Base-by-base conservation (phyloP, 306 rosid genomes). In the Glycine latifolia region DNA sequence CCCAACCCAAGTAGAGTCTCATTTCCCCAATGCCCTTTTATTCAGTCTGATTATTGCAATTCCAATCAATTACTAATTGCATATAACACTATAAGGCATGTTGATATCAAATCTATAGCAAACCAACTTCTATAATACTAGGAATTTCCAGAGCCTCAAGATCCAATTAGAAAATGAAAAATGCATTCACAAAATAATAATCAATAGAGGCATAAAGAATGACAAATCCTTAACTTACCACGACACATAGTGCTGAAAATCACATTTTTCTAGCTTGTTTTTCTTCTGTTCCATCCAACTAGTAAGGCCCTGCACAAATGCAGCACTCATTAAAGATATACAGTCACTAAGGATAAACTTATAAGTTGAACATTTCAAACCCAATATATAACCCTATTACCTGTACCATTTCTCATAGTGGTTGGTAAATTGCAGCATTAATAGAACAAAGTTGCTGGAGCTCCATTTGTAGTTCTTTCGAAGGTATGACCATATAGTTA, bases 331-430 rank as follows among this genome's bases (percentile, higher is more conserved):
- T 74, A 65, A 47, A 67, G 69, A 74, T 86, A 72, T 37, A 66
- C 37, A 66, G 60, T 61, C 43, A 71, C 65, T 58, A 49, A 53
- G 74, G 61, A 69, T 53, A 26, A 33, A 72, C 67, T 82, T 71
- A 39, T 39, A 67, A 65, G 73, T 54, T 58, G 68, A 48, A 79
- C 58, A 74, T 71, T 85, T 78, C 69, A 75, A 79, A 78, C 77
- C 68, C 37, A 75, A 17, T 67, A 37, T 37, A 3, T 37, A 39
- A 85, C 58, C 56, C 13, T 65, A 49, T 77, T 80, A 95, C 97
- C 97, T 91, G 94, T n/a, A 86, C 69, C 97, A 88, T 88, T 88
- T 95, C 99, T 82, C 87, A 90, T 60, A 95, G 85, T 10, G 97
- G 97, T 80, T 88, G 97, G 88, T 92, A 95, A 56, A 91, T 69